A percentile compares a stretch with the other conserved stretches of the same genome.
Evolutionary conservation across 176 grass and related monocot species (phyloP).

Genomic region (Metroxylon sagu): DNA sequence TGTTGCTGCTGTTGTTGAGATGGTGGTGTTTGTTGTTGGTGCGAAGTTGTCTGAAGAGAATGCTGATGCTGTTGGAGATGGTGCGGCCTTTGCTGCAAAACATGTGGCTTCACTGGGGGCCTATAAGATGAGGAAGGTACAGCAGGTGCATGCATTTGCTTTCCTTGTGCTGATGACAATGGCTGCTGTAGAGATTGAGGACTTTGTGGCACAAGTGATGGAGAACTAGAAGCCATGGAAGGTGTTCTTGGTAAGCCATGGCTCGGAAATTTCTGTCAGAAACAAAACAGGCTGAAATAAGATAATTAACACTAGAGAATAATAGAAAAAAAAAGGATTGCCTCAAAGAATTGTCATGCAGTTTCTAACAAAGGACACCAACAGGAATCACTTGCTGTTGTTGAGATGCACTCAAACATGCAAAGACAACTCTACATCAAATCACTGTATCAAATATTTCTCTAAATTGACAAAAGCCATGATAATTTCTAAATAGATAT

Average conservation of each 20-base stretch:
- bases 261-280: conserved; percentile 42
- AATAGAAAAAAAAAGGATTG: too few species aligned
- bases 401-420: too few species aligned
- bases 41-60: conserved; percentile 11
- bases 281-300: too few species aligned
- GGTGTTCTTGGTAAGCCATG: conserved; percentile 46
- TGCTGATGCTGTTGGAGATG: conserved; percentile 30
- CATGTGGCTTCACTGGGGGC: conserved; percentile 60
- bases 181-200: background rate
- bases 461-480: too few species aligned
- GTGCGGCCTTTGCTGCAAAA: conserved; percentile 61
- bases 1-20: conserved; percentile 46
- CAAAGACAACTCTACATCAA: too few species aligned
- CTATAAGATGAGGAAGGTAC: conserved; percentile 42
- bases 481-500: too few species aligned
- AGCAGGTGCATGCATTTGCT: conserved; percentile 25
- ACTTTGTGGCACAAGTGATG: conserved; percentile 28
- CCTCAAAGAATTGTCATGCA: too few species aligned
- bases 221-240: conserved; percentile 49
- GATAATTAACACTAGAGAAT: too few species aligned
- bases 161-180: conserved; percentile 9
- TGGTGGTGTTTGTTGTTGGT: conserved; percentile 50
- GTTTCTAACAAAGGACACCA: too few species aligned
- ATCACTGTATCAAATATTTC: too few species aligned
- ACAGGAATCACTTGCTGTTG: too few species aligned